phyloP scores from a whole-genome alignment of 164 flowering plant species.

The Nelumbo lutea region DNA sequence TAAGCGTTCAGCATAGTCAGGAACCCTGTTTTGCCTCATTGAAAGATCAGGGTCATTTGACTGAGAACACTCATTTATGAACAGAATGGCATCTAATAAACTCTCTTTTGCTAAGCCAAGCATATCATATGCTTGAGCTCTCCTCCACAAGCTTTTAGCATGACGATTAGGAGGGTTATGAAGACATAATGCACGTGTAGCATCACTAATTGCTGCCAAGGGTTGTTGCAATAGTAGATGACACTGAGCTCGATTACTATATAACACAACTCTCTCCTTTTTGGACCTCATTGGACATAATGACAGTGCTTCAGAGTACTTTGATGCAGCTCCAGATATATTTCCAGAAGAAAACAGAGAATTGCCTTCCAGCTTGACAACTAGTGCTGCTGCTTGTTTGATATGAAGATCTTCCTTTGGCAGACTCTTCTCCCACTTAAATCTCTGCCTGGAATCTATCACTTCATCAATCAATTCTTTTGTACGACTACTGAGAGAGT shows the following conservation, averaged over 20 bases:
- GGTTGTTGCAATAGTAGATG: constrained; percentile 91
- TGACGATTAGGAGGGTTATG: constrained; percentile 93
- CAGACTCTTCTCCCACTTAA: constrained; percentile 91
- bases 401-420: constrained; percentile 98
- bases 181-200: constrained; percentile 88
- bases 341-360: constrained; percentile 94
- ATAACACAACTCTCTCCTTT: constrained; percentile 87
- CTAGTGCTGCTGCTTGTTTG: constrained; percentile 92
- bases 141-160: constrained; percentile 96
- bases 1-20: constrained; percentile 93
- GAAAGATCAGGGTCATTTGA: constrained; percentile 88
- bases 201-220: constrained; percentile 88
- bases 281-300: constrained; percentile 85
- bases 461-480: constrained; percentile 77
- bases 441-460: constrained; percentile 57
- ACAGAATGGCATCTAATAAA: constrained; percentile 90
- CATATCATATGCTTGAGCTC: constrained; percentile 99
- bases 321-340: constrained; percentile 88
- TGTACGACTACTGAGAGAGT: constrained; percentile 39
- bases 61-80: constrained; percentile 92
- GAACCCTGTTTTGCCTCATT: constrained; percentile 85
- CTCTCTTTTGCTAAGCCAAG: constrained; percentile 95
- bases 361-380: constrained; percentile 98
- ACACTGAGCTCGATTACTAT: constrained; percentile 96
- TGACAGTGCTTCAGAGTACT: constrained; percentile 88